Conservation (phyloP, 192 early-diverging fungal species). For the Coemansia sp. region DNA sequence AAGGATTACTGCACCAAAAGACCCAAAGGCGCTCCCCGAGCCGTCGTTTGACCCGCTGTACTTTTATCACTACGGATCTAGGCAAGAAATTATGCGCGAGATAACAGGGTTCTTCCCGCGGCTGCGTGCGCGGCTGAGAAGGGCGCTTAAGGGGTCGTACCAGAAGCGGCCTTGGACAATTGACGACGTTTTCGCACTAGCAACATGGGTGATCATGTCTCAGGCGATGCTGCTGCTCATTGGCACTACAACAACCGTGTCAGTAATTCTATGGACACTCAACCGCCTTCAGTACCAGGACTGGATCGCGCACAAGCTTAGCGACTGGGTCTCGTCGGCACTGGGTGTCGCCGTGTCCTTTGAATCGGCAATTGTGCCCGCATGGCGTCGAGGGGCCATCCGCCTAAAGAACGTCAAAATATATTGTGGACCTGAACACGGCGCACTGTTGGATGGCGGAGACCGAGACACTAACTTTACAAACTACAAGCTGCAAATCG, state of each 20-base stretch:
- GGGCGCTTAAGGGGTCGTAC: constrained; percentile 61
- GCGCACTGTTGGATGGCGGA: constrained; percentile 14
- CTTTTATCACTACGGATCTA: constrained; percentile 31
- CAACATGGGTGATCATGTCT: constrained; percentile 86
- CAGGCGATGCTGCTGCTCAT: constrained; percentile 81
- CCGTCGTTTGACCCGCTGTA: constrained; percentile 38
- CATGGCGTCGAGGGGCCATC: constrained; percentile 89
- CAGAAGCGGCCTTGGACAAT: constrained; percentile 74
- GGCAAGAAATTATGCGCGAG: constrained; percentile 59
- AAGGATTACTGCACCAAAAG: constrained; percentile 25
- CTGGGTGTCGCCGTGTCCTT: constrained; percentile 85
- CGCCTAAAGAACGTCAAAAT: constrained; percentile 80
- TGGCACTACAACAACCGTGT: constrained; percentile 88
- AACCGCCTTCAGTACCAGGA: constrained; percentile 87
- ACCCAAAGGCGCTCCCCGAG: constrained; percentile 30
- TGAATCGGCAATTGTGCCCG: constrained; percentile 88
- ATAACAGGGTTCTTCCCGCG: constrained; percentile 63
- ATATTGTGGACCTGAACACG: constrained; percentile 55
- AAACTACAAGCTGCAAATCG: constrained; percentile 80
- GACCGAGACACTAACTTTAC: constrained; percentile 77
- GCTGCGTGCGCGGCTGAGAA: constrained; percentile 61
- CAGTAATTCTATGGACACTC: constrained; percentile 71
- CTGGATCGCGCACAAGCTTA: constrained; percentile 76
- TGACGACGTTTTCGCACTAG: constrained; percentile 87
- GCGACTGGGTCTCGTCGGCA: constrained; percentile 73